A percentile compares a stretch with the other conserved stretches of the same genome.
phyloP scores from a whole-genome alignment of 106 monocot genomes.

The Ottelia alismoides region DNA sequence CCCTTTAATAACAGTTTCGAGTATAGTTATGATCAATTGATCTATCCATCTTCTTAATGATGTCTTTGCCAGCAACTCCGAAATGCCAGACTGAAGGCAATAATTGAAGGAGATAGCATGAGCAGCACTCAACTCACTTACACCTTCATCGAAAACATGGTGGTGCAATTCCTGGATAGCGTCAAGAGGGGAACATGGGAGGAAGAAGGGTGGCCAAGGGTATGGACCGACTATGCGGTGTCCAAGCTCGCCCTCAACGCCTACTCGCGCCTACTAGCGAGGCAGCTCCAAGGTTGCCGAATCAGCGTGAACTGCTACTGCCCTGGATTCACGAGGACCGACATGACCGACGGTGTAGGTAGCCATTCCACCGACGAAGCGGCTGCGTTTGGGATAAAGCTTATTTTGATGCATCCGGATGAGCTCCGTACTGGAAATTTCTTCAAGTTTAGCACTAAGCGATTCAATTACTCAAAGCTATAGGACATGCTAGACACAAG shows the following conservation, averaged over 20 bases:
- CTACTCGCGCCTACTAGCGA: slow-evolving; percentile 39
- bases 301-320: slow-evolving; percentile 73
- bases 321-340: slow-evolving; percentile 66
- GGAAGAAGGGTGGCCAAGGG: slow-evolving; percentile 55
- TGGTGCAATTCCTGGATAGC: slow-evolving; percentile 24
- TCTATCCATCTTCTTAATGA: too few species aligned
- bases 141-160: slow-evolving; percentile 40
- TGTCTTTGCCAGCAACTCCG: too few species aligned
- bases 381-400: slow-evolving; percentile 20
- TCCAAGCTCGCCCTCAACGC: slow-evolving; percentile 74
- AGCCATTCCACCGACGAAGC: slow-evolving; percentile 46
- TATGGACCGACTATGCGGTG: slow-evolving; percentile 77
- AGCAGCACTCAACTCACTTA: too few species aligned
- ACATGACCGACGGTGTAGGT: slow-evolving; percentile 48
- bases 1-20: too few species aligned
- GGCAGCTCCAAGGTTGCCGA: slow-evolving; percentile 6
- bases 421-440: slow-evolving; percentile 50
- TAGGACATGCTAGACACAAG: slow-evolving; percentile 4
- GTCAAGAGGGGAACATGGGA: slow-evolving; percentile 49
- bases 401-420: slow-evolving; percentile 21
- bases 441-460: slow-evolving; percentile 47
- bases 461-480: slow-evolving; percentile 34
- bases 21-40: too few species aligned
- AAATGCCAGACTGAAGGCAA: too few species aligned
- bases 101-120: too few species aligned